phyloP scores from a whole-genome alignment of 2,329 filamentous ascomycete genomes.

The Mycosphaerella arachidis region DNA sequence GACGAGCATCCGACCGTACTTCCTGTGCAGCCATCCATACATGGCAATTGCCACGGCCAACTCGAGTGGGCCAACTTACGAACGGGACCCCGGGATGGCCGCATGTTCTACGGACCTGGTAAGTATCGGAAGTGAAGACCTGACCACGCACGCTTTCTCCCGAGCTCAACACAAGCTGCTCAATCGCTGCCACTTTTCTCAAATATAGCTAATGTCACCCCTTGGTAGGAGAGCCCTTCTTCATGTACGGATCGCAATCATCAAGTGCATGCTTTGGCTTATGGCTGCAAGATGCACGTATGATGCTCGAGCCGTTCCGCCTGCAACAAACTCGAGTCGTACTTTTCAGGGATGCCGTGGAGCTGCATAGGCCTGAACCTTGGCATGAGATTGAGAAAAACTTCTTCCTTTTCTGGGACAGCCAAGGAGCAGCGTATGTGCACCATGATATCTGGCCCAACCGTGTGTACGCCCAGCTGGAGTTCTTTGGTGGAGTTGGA shows the following conservation, averaged over 20 bases:
- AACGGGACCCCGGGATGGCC: constrained; percentile 55
- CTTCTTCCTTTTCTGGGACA: constrained; percentile 60
- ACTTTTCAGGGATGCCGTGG: constrained; percentile 43
- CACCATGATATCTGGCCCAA: constrained; percentile 52
- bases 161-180: neutral
- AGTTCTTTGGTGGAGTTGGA: constrained; percentile 44
- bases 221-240: constrained; percentile 39
- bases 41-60: constrained; percentile 45
- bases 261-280: constrained; percentile 53
- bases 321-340: constrained; percentile 21
- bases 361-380: constrained; percentile 49
- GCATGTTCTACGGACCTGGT: constrained; percentile 53
- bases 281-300: constrained; percentile 53
- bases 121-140: neutral
- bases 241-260: constrained; percentile 55
- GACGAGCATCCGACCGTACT: constrained; percentile 39
- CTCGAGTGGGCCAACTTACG: constrained; percentile 43
- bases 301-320: constrained; percentile 39
- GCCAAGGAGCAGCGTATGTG: constrained; percentile 41
- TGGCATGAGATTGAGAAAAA: constrained; percentile 54
- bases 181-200: neutral
- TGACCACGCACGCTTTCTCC: neutral
- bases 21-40: constrained; percentile 45
- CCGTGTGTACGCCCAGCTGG: constrained; percentile 49
- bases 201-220: neutral